These are phyloP conservation scores for Phoma herbarum DNA, from an alignment of 2,329 filamentous ascomycete genomes.

Conservation along the genomic window DNA sequence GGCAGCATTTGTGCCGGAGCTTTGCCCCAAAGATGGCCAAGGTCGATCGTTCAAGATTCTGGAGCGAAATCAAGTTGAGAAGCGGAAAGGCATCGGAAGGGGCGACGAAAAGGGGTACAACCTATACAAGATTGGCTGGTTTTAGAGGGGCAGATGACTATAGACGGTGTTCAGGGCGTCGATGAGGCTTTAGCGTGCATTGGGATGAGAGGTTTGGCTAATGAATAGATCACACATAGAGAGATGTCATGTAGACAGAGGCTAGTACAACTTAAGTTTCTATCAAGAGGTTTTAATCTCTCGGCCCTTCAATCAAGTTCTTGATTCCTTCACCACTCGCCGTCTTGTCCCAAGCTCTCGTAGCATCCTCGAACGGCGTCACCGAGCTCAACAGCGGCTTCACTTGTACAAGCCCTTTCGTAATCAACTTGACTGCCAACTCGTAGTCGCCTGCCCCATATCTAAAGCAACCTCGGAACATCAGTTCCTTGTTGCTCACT, in stretches of 20 bases:
- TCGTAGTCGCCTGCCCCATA: slow-evolving; percentile 47
- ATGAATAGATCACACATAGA: not conserved
- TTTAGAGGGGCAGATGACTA: not conserved
- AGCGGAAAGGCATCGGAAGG: slow-evolving; percentile 44
- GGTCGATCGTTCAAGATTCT: slow-evolving; percentile 38
- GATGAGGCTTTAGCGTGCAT: slow-evolving; percentile 8
- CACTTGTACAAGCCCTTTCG: slow-evolving; percentile 34
- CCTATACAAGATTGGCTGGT: slow-evolving; percentile 47
- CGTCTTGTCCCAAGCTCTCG: slow-evolving; percentile 45
- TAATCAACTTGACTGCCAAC: slow-evolving; percentile 38
- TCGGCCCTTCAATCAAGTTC: slow-evolving; percentile 44
- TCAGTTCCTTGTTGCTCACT: slow-evolving; percentile 83
- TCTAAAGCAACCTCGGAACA: slow-evolving; percentile 44
- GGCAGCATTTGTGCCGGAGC: slow-evolving; percentile 35
- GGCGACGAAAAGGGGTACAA: slow-evolving; percentile 49
- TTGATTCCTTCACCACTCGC: slow-evolving; percentile 45
- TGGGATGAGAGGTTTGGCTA: not conserved
- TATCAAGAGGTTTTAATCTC: slow-evolving; percentile 24
- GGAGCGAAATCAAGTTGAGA: slow-evolving; percentile 35
- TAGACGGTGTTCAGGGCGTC: not conserved
- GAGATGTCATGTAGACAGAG: not conserved
- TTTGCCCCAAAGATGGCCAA: slow-evolving; percentile 24
- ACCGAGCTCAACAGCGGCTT: slow-evolving; percentile 43
- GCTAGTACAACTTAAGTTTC: too few relatives aligned
- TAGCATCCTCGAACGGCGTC: slow-evolving; percentile 41